Evolutionary conservation across 345 rosid genomes (phyloP).

Genomic region (Sonneratia caseolaris): DNA sequence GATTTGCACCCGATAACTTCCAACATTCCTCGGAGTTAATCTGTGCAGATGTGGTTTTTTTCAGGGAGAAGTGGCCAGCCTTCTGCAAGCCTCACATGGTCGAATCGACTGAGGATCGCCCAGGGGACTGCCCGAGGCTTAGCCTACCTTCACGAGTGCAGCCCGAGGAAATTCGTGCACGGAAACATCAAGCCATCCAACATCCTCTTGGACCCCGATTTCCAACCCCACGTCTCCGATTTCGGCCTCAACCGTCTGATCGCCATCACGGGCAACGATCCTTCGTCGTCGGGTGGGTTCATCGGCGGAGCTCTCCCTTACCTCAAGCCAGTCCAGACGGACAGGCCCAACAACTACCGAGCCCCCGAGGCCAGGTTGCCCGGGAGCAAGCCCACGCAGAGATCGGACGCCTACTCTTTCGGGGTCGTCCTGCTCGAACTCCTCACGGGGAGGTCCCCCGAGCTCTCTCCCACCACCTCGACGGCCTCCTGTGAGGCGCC

Average conservation of each 20-base stretch:
- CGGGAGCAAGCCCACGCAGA: slow-evolving; percentile 54
- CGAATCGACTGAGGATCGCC: slow-evolving; percentile 65
- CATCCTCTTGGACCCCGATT: slow-evolving; percentile 75
- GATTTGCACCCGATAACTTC: not conserved
- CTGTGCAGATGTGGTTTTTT: not conserved
- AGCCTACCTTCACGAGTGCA: slow-evolving; percentile 96
- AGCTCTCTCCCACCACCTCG: slow-evolving; percentile 59
- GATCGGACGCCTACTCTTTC: slow-evolving; percentile 82
- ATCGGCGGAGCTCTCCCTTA: slow-evolving; percentile 79
- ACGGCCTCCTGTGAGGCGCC: slow-evolving; percentile 56
- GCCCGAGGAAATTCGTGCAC: slow-evolving; percentile 84
- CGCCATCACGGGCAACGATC: slow-evolving; percentile 56
- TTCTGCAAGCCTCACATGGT: slow-evolving; percentile 70
- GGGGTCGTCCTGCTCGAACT: slow-evolving; percentile 78
- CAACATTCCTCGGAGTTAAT: not conserved
- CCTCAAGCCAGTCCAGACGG: slow-evolving; percentile 44
- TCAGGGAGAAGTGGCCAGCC: slow-evolving; percentile 81
- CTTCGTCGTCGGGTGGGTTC: slow-evolving; percentile 58
- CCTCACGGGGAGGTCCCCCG: slow-evolving; percentile 87
- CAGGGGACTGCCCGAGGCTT: slow-evolving; percentile 90
- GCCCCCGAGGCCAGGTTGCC: slow-evolving; percentile 82
- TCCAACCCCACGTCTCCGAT: slow-evolving; percentile 70
- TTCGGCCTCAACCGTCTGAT: slow-evolving; percentile 78
- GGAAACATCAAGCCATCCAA: slow-evolving; percentile 90
- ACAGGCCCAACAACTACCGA: slow-evolving; percentile 52